Evolutionary conservation across 2,329 filamentous ascomycete genomes (phyloP).

Genomic region (Ophiostoma populinum): DNA sequence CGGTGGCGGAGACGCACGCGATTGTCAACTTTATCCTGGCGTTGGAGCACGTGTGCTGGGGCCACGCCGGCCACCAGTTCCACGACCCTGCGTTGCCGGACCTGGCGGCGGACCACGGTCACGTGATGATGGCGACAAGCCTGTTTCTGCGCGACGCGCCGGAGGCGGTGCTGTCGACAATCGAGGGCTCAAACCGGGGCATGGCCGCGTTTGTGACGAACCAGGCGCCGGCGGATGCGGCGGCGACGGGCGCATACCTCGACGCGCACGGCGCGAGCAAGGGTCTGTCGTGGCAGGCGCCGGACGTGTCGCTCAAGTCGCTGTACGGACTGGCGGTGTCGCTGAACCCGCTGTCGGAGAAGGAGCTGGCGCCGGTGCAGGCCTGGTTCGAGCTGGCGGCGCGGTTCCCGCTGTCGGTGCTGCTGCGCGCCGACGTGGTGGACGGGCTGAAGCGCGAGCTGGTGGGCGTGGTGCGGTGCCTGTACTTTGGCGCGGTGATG

Average conservation of each 20-base stretch:
- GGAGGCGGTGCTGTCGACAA: conserved; percentile 15
- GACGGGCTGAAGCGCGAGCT: conserved; percentile 24
- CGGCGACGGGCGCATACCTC: conserved; percentile 1
- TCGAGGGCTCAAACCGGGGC: conserved; percentile 6
- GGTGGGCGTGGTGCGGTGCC: conserved; percentile 25
- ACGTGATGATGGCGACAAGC: conserved; percentile 27
- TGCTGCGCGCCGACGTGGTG: conserved; percentile 21
- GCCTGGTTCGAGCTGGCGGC: conserved; percentile 35
- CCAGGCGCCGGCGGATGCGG: not conserved
- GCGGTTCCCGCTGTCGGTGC: conserved; percentile 21
- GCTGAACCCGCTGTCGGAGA: conserved; percentile 22
- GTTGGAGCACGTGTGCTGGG: conserved; percentile 38
- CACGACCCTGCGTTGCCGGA: conserved; percentile 2
- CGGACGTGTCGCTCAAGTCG: conserved; percentile 23
- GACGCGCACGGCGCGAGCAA: conserved; percentile 4
- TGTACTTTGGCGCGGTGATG: conserved; percentile 30
- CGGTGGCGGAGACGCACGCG: conserved; percentile 23
- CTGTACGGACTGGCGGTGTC: conserved; percentile 28
- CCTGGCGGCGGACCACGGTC: conserved; percentile 18
- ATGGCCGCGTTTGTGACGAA: conserved; percentile 9
- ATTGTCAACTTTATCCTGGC: conserved; percentile 36
- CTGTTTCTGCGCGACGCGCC: conserved; percentile 25
- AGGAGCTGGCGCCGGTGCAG: conserved; percentile 33
- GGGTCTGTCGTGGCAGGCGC: conserved; percentile 20
- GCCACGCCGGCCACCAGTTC: conserved; percentile 26